Percentiles rank a stretch among this genome's conserved stretches.
phyloP scores from a whole-genome alignment of 1,139 yeast species.

The Eremothecium gossypii region DNA sequence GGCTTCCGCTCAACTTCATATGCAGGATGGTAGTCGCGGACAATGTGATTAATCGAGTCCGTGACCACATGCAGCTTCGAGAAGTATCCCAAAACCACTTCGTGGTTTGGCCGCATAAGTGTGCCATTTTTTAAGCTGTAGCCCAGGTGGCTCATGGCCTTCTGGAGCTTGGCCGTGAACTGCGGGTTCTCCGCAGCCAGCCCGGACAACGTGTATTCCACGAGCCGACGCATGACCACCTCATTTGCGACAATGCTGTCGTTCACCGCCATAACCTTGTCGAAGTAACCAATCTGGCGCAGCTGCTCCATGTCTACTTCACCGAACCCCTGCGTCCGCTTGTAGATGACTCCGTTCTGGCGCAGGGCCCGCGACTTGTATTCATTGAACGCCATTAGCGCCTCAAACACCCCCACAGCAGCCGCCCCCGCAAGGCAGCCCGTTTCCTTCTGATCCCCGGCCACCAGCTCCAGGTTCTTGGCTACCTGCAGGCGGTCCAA shows the following conservation, averaged over 20 bases:
- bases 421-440: constrained; percentile 5
- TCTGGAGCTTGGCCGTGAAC: constrained; percentile 31
- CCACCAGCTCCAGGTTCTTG: not conserved
- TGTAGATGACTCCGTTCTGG: constrained; percentile 16
- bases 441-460: not conserved
- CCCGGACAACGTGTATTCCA: constrained; percentile 33
- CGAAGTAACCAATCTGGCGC: constrained; percentile 45
- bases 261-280: constrained; percentile 43
- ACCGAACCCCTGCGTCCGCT: constrained; percentile 14
- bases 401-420: constrained; percentile 12
- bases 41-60: constrained; percentile 64
- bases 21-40: constrained; percentile 58
- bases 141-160: constrained; percentile 16
- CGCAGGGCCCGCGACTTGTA: constrained; percentile 16
- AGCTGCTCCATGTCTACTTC: constrained; percentile 14
- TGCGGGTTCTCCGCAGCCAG: constrained; percentile 30
- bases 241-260: constrained; percentile 39
- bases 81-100: constrained; percentile 6
- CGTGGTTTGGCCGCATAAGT: constrained; percentile 1
- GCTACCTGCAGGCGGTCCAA: not conserved
- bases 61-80: constrained; percentile 40
- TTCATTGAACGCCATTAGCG: constrained; percentile 16
- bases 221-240: constrained; percentile 37
- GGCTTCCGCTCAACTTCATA: constrained; percentile 44
- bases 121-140: constrained; percentile 9